phyloP scores from a whole-genome alignment of 495 filamentous ascomycete species.

The Hyaloscypha hepaticicola region DNA sequence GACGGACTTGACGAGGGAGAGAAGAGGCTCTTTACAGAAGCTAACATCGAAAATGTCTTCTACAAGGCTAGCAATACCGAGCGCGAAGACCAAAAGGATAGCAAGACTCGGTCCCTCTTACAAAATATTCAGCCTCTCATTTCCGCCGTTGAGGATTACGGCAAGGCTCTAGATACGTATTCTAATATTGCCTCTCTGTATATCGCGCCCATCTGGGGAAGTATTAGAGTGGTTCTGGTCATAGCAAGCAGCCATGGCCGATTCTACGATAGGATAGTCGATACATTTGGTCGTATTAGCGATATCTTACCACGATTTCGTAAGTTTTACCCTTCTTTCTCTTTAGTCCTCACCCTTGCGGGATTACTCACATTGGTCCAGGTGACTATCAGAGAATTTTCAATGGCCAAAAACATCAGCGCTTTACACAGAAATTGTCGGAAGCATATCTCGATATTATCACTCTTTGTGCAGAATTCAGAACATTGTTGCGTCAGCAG shows the following conservation, averaged over 20 bases:
- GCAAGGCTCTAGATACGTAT: conserved; percentile 40
- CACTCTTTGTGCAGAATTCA: conserved; percentile 38
- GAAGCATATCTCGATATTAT: conserved; percentile 42
- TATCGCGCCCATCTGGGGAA: conserved; percentile 44
- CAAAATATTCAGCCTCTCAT: conserved; percentile 36
- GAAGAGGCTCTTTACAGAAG: conserved; percentile 24
- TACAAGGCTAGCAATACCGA: conserved; percentile 26
- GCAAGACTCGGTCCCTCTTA: conserved; percentile 28
- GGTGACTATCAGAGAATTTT: conserved; percentile 19
- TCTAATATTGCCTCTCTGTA: conserved; percentile 37
- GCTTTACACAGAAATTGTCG: conserved; percentile 36
- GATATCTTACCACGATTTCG: conserved; percentile 39
- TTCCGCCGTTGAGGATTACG: conserved; percentile 39
- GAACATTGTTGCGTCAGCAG: conserved; percentile 30
- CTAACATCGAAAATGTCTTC: conserved; percentile 29
- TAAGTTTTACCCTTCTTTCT: too few relatives aligned
- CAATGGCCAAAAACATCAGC: conserved; percentile 31
- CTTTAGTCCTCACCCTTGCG: too few relatives aligned
- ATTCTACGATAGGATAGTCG: conserved; percentile 38
- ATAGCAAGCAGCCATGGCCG: conserved; percentile 35
- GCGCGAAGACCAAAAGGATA: conserved; percentile 20
- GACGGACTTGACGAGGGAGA: too few relatives aligned
- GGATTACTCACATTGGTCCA: too few relatives aligned
- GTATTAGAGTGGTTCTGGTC: conserved; percentile 41
- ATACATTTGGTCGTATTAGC: conserved; percentile 41